phyloP scores from a whole-genome alignment of 495 filamentous ascomycete species.

The Pseudoneurospora amorphoporcata region DNA sequence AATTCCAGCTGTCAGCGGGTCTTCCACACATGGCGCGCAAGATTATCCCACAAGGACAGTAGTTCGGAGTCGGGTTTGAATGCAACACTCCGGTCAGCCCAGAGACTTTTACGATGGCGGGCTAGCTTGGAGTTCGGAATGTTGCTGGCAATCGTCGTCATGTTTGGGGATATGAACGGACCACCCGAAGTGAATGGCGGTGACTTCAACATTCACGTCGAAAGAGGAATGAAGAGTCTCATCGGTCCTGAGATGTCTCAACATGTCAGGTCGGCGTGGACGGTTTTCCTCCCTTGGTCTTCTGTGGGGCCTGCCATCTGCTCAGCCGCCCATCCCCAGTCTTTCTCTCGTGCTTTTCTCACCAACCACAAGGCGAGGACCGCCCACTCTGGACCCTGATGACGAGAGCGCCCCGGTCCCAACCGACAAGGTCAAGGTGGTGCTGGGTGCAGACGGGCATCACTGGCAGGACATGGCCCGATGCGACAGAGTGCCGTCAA shows the following conservation, averaged over 20 bases:
- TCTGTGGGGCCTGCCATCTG: background rate
- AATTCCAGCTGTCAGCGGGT: background rate
- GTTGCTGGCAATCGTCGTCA: background rate
- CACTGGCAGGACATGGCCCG: background rate
- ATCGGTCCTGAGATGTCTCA: background rate
- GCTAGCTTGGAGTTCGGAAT: background rate
- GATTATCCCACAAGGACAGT: background rate
- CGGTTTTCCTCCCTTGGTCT: background rate
- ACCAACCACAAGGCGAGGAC: background rate
- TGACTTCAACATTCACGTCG: background rate
- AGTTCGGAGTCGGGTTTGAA: background rate
- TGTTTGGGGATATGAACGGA: background rate
- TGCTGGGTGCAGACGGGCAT: conserved; percentile 5
- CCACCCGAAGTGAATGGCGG: background rate
- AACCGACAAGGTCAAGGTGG: conserved; percentile 15
- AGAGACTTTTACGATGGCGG: background rate
- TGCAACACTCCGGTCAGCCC: background rate
- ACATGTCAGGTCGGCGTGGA: background rate
- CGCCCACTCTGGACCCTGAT: background rate
- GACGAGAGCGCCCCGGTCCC: conserved; percentile 20
- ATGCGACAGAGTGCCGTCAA: background rate
- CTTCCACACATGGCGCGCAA: background rate
- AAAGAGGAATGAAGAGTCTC: background rate
- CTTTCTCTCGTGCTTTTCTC: background rate
- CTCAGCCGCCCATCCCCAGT: background rate